Evolutionary conservation across 2,329 filamentous ascomycete species (phyloP).

Genomic region (Scytalidium sp.): DNA sequence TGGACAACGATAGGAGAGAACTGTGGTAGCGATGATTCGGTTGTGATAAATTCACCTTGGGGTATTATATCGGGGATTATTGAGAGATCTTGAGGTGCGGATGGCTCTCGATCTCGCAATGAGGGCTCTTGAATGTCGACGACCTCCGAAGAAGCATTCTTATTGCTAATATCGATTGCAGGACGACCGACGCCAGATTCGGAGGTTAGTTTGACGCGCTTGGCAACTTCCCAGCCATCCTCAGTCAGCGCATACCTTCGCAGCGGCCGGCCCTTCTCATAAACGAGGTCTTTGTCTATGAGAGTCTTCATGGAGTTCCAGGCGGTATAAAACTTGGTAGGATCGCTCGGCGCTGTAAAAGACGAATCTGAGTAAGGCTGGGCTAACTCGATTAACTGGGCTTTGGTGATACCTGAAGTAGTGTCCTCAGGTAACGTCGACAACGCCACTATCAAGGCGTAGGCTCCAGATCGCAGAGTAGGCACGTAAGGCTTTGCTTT

Average conservation of each 20-base stretch:
- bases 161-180: neutral
- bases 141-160: neutral
- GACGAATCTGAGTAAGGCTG: constrained; percentile 72
- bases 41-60: constrained; percentile 17
- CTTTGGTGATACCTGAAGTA: constrained; percentile 60
- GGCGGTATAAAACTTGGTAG: constrained; percentile 71
- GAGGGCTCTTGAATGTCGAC: neutral
- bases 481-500: constrained; percentile 70
- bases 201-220: constrained; percentile 53
- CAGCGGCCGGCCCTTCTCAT: constrained; percentile 65
- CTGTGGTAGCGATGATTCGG: constrained; percentile 23
- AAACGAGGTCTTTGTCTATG: constrained; percentile 69
- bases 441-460: constrained; percentile 68
- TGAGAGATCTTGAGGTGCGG: neutral
- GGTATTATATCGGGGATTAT: constrained; percentile 15
- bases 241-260: constrained; percentile 71
- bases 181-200: constrained; percentile 14
- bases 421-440: constrained; percentile 55
- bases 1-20: constrained; percentile 59
- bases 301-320: constrained; percentile 83
- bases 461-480: constrained; percentile 67
- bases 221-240: constrained; percentile 73
- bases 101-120: neutral
- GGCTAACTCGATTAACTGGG: constrained; percentile 64
- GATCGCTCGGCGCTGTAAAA: constrained; percentile 64